A percentile compares a stretch with the other conserved stretches of the same genome.
Evolutionary conservation across 2,329 filamentous ascomycete species (phyloP).

Genomic region (Colletotrichum musae): DNA sequence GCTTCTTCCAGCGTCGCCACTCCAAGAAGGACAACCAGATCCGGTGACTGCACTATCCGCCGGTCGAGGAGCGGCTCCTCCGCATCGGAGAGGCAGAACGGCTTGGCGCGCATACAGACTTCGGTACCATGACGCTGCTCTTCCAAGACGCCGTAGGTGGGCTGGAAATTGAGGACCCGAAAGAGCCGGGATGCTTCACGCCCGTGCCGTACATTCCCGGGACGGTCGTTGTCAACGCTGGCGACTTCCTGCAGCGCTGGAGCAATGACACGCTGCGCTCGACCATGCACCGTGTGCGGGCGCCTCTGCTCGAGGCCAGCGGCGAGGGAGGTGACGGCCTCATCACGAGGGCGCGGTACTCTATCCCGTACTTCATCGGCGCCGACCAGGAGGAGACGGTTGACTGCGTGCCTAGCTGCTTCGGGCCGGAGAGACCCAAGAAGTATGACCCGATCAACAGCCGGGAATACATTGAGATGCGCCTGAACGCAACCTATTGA

Average conservation of each 20-base stretch:
- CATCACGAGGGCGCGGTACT: conserved; percentile 67
- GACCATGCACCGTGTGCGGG: conserved; percentile 48
- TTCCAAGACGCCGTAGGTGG: conserved; percentile 62
- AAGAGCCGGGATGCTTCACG: conserved; percentile 53
- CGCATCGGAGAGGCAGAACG: conserved; percentile 41
- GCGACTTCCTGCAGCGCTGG: conserved; percentile 56
- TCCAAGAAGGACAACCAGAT: conserved; percentile 71
- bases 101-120: conserved; percentile 50
- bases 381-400: conserved; percentile 65
- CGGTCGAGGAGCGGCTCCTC: conserved; percentile 49
- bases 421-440: conserved; percentile 56
- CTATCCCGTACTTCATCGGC: conserved; percentile 72
- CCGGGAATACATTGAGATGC: conserved; percentile 48
- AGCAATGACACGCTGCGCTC: conserved; percentile 54
- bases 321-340: conserved; percentile 45
- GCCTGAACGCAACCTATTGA: conserved; percentile 45
- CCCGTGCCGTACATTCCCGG: conserved; percentile 47
- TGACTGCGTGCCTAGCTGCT: conserved; percentile 65
- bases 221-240: conserved; percentile 56
- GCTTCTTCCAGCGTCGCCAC: conserved; percentile 58
- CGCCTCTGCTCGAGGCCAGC: conserved; percentile 36
- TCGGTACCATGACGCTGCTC: conserved; percentile 61
- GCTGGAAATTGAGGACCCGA: conserved; percentile 60
- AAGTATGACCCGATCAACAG: conserved; percentile 63
- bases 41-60: conserved; percentile 69